Evolutionary conservation across 2,329 filamentous ascomycete genomes (phyloP).

Genomic region (Clonostachys solani): DNA sequence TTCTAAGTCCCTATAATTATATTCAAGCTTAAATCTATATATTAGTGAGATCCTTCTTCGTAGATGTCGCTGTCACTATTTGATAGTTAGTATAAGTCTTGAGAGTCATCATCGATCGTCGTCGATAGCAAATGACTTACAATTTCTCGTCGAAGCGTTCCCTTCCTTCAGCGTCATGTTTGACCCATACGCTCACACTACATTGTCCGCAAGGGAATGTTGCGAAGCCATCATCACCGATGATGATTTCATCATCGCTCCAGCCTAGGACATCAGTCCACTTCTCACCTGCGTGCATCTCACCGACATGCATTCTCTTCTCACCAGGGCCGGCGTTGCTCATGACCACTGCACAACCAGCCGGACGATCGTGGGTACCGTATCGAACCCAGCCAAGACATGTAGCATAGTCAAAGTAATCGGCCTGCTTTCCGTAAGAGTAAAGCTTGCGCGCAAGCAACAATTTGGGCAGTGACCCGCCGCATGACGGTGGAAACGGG

Average conservation of each 20-base stretch:
- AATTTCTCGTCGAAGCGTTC: constrained; percentile 33
- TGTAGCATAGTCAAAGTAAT: constrained; percentile 58
- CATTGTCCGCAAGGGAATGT: constrained; percentile 49
- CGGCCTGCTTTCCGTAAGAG: constrained; percentile 60
- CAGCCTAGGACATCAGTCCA: constrained; percentile 63
- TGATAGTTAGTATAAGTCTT: too few species aligned
- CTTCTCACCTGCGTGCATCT: constrained; percentile 51
- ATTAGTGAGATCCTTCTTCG: too few species aligned
- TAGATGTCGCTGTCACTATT: too few species aligned
- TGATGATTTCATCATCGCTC: constrained; percentile 48
- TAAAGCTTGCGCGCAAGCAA: constrained; percentile 61
- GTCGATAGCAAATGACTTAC: constrained; percentile 18
- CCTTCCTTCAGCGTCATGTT: constrained; percentile 45
- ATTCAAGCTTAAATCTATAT: too few species aligned
- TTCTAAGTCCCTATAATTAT: too few species aligned
- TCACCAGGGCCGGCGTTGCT: constrained; percentile 43
- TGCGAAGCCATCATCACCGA: constrained; percentile 57
- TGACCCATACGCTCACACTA: constrained; percentile 58
- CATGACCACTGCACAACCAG: constrained; percentile 52
- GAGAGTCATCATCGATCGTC: too few species aligned
- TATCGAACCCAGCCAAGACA: constrained; percentile 58
- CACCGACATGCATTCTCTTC: constrained; percentile 62
- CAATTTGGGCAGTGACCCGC: constrained; percentile 51
- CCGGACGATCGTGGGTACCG: constrained; percentile 37
- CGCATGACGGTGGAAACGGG: constrained; percentile 46